Evolutionary conservation across 1,284 basidiomycete species (phyloP).

Genomic region (Sanguinoderma infundibulare): DNA sequence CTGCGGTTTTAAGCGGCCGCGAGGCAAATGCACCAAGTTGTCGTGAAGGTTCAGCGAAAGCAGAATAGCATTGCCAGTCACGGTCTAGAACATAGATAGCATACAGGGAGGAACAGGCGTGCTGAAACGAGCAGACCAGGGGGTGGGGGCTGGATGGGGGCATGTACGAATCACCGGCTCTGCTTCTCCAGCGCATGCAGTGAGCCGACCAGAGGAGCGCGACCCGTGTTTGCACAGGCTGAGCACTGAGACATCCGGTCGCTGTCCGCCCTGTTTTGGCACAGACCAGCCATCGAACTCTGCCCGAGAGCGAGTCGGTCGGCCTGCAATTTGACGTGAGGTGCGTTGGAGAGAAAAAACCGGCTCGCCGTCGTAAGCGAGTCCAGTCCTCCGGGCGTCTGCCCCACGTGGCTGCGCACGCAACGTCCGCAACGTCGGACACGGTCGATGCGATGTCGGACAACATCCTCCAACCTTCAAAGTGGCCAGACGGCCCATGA

Average conservation of each 20-base stretch:
- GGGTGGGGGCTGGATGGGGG: background rate
- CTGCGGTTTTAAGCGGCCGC: background rate
- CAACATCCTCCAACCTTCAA: background rate
- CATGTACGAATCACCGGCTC: constrained; percentile 52
- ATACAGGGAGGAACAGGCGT: background rate
- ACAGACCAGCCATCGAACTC: constrained; percentile 45
- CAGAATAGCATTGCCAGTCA: background rate
- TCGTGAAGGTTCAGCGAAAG: background rate
- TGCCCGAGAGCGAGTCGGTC: constrained; percentile 18
- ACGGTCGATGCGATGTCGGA: background rate
- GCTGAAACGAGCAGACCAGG: background rate
- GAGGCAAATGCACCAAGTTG: background rate
- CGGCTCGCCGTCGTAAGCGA: background rate
- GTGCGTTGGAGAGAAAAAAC: constrained; percentile 40
- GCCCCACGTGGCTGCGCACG: background rate
- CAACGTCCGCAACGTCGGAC: background rate
- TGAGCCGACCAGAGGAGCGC: constrained; percentile 33
- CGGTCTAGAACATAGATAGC: background rate
- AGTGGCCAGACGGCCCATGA: too few species aligned
- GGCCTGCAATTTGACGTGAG: constrained; percentile 56
- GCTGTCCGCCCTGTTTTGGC: constrained; percentile 57
- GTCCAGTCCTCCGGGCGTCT: background rate
- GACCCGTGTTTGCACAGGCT: constrained; percentile 32
- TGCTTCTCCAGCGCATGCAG: constrained; percentile 39
- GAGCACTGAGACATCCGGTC: constrained; percentile 56